Conservation (phyloP, 2,329 filamentous ascomycete genomes). For the Phaeoacremonium minimum region DNA sequence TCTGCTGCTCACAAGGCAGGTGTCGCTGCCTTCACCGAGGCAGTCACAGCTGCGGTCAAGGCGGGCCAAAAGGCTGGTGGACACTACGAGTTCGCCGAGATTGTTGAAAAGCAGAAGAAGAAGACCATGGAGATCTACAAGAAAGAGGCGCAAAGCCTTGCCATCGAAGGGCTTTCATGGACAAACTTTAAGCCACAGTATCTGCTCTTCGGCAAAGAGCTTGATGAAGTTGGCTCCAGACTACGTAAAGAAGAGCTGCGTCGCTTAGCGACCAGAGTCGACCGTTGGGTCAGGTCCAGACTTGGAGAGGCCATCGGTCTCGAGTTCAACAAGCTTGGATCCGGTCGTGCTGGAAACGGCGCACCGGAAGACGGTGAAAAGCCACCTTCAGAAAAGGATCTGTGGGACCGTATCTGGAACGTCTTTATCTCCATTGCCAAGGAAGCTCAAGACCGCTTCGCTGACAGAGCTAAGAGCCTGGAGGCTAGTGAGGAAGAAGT, state of each 20-base stretch:
- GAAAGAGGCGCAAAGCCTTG: conserved; percentile 66
- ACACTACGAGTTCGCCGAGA: conserved; percentile 91
- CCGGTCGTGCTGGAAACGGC: conserved; percentile 76
- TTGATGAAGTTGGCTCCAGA: conserved; percentile 81
- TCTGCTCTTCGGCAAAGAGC: conserved; percentile 78
- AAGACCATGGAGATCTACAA: conserved; percentile 72
- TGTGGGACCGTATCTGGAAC: conserved; percentile 95
- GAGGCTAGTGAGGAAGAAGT: conserved; percentile 90
- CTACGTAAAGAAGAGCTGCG: conserved; percentile 95
- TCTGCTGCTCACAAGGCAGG: conserved; percentile 85
- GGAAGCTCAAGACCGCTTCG: conserved; percentile 82
- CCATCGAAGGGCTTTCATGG: conserved; percentile 80
- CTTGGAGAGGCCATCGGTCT: conserved; percentile 83
- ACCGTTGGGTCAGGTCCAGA: conserved; percentile 88
- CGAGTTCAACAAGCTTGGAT: conserved; percentile 94
- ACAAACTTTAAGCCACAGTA: conserved; percentile 81
- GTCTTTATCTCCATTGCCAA: conserved; percentile 78
- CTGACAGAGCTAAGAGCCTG: conserved; percentile 86
- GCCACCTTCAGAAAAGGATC: conserved; percentile 69
- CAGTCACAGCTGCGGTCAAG: conserved; percentile 84
- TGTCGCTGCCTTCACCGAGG: conserved; percentile 78
- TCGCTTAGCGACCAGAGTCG: conserved; percentile 81
- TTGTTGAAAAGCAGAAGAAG: conserved; percentile 79
- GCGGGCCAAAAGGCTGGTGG: conserved; percentile 87
- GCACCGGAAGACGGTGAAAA: conserved; percentile 76